phyloP scores from a whole-genome alignment of 768 basidiomycete genomes.

The Cystofilobasidium macerans region DNA sequence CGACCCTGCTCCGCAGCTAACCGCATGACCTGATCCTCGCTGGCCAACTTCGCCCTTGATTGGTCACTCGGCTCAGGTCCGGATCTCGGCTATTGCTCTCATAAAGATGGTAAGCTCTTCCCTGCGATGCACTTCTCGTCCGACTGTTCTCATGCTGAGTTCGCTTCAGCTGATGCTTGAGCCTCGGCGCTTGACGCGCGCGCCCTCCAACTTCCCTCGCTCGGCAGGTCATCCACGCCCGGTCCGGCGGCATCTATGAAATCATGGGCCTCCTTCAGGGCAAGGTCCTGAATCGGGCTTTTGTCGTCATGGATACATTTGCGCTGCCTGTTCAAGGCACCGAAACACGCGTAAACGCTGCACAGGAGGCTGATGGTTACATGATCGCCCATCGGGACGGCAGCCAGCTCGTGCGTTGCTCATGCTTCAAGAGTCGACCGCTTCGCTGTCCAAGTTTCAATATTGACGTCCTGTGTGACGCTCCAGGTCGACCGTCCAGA shows the following conservation, averaged over 20 bases:
- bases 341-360: conserved; percentile 93
- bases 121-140: too few relatives aligned
- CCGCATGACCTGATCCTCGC: not conserved
- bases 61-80: conserved; percentile 12
- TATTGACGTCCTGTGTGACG: too few relatives aligned
- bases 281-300: conserved; percentile 48
- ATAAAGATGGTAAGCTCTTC: conserved; percentile 52
- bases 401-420: conserved; percentile 56
- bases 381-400: conserved; percentile 87
- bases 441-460: too few relatives aligned
- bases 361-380: conserved; percentile 90
- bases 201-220: not conserved
- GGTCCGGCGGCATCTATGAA: conserved; percentile 93
- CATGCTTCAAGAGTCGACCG: too few relatives aligned
- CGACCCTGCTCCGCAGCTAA: not conserved
- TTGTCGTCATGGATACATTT: conserved; percentile 82
- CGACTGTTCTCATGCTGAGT: conserved; percentile 1
- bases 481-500: conserved; percentile 40
- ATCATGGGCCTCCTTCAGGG: conserved; percentile 99
- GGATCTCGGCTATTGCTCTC: conserved; percentile 44
- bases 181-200: not conserved
- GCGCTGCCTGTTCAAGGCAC: conserved; percentile 96
- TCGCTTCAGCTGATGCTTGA: not conserved
- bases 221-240: conserved; percentile 55
- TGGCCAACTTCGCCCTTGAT: not conserved